Evolutionary conservation across 2,329 filamentous ascomycete genomes (phyloP).

Genomic region (Phialophora verrucosa): DNA sequence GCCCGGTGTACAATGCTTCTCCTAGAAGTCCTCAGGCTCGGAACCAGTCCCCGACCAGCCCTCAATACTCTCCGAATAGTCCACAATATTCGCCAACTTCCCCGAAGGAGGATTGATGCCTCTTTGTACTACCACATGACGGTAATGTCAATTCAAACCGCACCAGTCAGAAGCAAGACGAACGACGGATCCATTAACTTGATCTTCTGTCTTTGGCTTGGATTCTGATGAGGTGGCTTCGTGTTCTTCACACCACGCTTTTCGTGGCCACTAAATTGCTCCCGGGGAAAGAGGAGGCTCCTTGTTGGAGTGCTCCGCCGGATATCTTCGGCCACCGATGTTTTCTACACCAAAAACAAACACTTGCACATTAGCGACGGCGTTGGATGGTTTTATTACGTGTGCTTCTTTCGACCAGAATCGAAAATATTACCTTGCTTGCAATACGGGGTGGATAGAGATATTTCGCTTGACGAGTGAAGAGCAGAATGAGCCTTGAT

Average conservation of each 20-base stretch:
- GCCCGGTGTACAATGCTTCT: constrained; percentile 56
- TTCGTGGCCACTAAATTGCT: constrained; percentile 33
- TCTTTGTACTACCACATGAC: constrained; percentile 36
- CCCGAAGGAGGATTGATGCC: constrained; percentile 39
- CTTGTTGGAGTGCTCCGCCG: constrained; percentile 9
- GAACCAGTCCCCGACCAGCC: constrained; percentile 4
- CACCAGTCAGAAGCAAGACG: constrained; percentile 12
- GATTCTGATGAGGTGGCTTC: constrained; percentile 19
- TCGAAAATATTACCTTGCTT: constrained; percentile 11
- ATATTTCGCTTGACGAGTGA: constrained; percentile 21
- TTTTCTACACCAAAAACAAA: constrained; percentile 26
- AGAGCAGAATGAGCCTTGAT: constrained; percentile 25
- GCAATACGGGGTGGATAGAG: constrained; percentile 23
- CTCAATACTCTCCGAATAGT: constrained; percentile 3
- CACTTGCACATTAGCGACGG: constrained; percentile 38
- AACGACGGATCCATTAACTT: constrained; percentile 41
- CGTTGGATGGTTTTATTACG: constrained; percentile 34
- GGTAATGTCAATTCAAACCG: constrained; percentile 18
- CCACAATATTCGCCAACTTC: constrained; percentile 49
- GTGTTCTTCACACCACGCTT: constrained; percentile 17
- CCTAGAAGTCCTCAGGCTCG: constrained; percentile 41
- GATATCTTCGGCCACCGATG: constrained; percentile 20
- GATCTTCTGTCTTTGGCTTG: constrained; percentile 37
- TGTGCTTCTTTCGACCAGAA: constrained; percentile 19
- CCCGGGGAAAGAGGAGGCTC: constrained; percentile 19